These are phyloP conservation scores for Coffea humblotiana DNA, from an alignment of 305 asterid genomes.

Conservation along the genomic window DNA sequence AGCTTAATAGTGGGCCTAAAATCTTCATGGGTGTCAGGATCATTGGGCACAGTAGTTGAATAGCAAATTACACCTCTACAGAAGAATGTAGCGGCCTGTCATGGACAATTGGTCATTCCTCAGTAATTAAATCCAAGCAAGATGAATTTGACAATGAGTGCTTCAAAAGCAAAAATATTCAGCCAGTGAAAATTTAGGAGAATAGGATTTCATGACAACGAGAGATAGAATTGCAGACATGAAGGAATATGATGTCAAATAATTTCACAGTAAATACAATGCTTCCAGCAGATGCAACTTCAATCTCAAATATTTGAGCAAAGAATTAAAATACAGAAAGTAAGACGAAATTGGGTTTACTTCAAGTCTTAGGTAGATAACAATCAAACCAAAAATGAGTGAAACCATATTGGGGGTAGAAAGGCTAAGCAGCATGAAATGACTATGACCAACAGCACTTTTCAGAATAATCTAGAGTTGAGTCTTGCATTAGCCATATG, in stretches of 20 bases:
- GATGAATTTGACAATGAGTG: too few species aligned
- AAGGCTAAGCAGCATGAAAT: neutral
- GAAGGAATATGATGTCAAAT: too few species aligned
- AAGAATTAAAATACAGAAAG: too few species aligned
- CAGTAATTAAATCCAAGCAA: slow-evolving; percentile 1
- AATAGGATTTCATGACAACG: too few species aligned
- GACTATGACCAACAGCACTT: neutral
- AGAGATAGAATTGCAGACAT: too few species aligned
- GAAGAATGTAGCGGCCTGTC: slow-evolving; percentile 51
- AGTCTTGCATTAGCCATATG: neutral
- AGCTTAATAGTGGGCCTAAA: slow-evolving; percentile 68
- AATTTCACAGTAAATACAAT: too few species aligned
- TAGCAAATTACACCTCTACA: slow-evolving; percentile 39
- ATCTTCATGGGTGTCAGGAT: slow-evolving; percentile 90
- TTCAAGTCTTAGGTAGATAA: neutral
- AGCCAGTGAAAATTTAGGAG: too few species aligned
- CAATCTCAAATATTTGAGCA: too few species aligned
- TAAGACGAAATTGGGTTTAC: neutral
- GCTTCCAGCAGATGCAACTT: too few species aligned
- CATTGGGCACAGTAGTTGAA: slow-evolving; percentile 64
- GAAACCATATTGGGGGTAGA: neutral
- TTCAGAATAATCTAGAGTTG: neutral
- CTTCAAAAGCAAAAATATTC: too few species aligned
- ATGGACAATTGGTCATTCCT: slow-evolving; percentile 19
- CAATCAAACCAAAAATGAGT: neutral